A percentile compares a stretch with the other conserved stretches of the same genome.
Evolutionary conservation across 2,329 filamentous ascomycete genomes (phyloP).

Genomic region (Trichoderma atroviride): DNA sequence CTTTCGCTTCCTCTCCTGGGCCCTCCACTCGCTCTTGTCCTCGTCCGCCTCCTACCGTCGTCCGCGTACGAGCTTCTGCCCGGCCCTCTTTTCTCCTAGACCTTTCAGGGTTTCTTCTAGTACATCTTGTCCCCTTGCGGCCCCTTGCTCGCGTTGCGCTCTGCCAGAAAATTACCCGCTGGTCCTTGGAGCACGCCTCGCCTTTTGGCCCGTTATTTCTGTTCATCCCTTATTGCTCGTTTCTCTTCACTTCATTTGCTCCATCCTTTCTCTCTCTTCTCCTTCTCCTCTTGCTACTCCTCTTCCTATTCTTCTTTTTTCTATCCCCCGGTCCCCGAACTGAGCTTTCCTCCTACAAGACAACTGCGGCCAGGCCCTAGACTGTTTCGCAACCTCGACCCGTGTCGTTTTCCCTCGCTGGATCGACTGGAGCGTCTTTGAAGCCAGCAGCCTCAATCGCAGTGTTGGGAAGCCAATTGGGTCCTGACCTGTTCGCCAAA

Average conservation of each 20-base stretch:
- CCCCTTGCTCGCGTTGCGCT: slow-evolving; percentile 27
- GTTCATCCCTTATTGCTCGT: slow-evolving; percentile 27
- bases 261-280: slow-evolving; percentile 13
- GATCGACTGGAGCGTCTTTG: slow-evolving; percentile 16
- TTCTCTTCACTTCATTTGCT: slow-evolving; percentile 27
- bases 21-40: slow-evolving; percentile 38
- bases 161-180: slow-evolving; percentile 20
- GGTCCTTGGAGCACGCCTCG: slow-evolving; percentile 25
- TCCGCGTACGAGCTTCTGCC: slow-evolving; percentile 30
- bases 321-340: slow-evolving; percentile 5
- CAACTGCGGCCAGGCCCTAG: slow-evolving; percentile 20
- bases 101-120: slow-evolving; percentile 23
- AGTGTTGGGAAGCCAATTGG: slow-evolving; percentile 31
- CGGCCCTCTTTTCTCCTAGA: slow-evolving; percentile 32
- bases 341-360: slow-evolving; percentile 13
- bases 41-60: slow-evolving; percentile 42
- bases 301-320: slow-evolving; percentile 21
- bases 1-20: slow-evolving; percentile 39
- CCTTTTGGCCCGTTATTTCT: slow-evolving; percentile 22
- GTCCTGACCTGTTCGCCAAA: slow-evolving; percentile 35
- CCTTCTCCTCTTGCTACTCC: slow-evolving; percentile 20
- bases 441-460: slow-evolving; percentile 20
- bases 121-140: slow-evolving; percentile 20
- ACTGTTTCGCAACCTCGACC: slow-evolving; percentile 11
- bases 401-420: slow-evolving; percentile 24